Evolutionary conservation across 2,329 filamentous ascomycete species (phyloP), one percentile per base, ranked within the genome.

Genomic region (Aspergillus neoniger): DNA sequence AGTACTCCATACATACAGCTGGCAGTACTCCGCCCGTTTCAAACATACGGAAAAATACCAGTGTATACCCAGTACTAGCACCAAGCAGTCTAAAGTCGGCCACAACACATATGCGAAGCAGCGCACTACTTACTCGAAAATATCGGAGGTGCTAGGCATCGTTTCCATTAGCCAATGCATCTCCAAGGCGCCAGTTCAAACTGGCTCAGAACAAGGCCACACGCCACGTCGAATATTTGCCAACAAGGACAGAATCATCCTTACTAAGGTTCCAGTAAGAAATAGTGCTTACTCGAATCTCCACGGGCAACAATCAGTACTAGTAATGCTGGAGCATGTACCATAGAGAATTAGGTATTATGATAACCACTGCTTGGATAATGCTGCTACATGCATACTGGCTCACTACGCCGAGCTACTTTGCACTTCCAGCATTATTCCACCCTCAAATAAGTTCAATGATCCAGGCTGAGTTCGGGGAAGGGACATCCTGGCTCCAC

Each of bases 401-500:
- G 30, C 12, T 32, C 30, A 32, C 30, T 32, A 5, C 30, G 30
- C 14, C 30, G 30, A 32, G 30, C 30, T 32, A 32, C 5, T 15
- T 14, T 36, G 10, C 28, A 10, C 10, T 30, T 30, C 28, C 12
- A 36, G 12, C 32, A 36, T 17, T 17, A 10, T 43, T 39, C 51
- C 38, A 39, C 9, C 4, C 19, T 25, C 32, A 36, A 36, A 23
- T 23, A 28, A 44, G 23, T 21, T 28, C 25, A 28, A 28, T 43
- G 39, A 47, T 25, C 28, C 51, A 41, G 39, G 41, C 53, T 61
- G 59, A 41, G 50, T 61, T 61, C 50, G 59, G 59, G 55, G 51
- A 56, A 56, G 57, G 57, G 57, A 54, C 60, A 62, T 57, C 43
- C 52, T 63, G 57, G 61, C 57, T 61, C 65, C 64, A 67, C 65